Base-by-base conservation (phyloP, 306 rosid species). In the Inga oerstediana region DNA sequence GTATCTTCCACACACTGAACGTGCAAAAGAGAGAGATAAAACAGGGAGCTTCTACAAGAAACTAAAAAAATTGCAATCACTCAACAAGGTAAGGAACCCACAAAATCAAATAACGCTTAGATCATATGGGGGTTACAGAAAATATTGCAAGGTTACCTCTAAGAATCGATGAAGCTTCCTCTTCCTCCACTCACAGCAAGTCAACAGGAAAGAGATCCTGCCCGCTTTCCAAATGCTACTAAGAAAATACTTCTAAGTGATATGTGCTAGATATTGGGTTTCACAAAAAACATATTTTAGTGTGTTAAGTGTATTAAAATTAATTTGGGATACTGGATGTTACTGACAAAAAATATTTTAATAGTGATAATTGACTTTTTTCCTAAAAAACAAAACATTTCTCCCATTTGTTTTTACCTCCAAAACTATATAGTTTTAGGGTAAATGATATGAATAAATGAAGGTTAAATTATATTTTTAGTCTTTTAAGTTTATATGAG, bases 301-400 rank as follows among this genome's bases (percentile, higher is more conserved):
- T 0, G 37, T 34, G 0, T 0, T 34, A 0, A 3, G 4, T 2
- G 3, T 2, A 2, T 3, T 34, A 34, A 34, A 34, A n/a, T n/a
- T n/a, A n/a, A n/a, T n/a, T n/a, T n/a, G n/a, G n/a, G n/a, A n/a
- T n/a, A n/a, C n/a, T n/a, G n/a, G n/a, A n/a, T n/a, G n/a, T n/a
- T n/a, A n/a, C n/a, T n/a, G n/a, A n/a, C n/a, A n/a, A n/a, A n/a
- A n/a, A n/a, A n/a, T n/a, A n/a, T n/a, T n/a, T n/a, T n/a, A n/a
- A n/a, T n/a, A n/a, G n/a, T n/a, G n/a, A n/a, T n/a, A n/a, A n/a
- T n/a, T n/a, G n/a, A n/a, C n/a, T n/a, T n/a, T n/a, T n/a, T n/a
- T n/a, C n/a, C n/a, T n/a, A n/a, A n/a, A n/a, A 24, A 24, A 24
- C 27, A 24, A 24, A 24, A 24, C 27, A 24, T 24, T 24, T 24